Evolutionary conservation across 2,329 filamentous ascomycete species (phyloP), one percentile per base, ranked within the genome.

Genomic region (Epichloe gansuensis): DNA sequence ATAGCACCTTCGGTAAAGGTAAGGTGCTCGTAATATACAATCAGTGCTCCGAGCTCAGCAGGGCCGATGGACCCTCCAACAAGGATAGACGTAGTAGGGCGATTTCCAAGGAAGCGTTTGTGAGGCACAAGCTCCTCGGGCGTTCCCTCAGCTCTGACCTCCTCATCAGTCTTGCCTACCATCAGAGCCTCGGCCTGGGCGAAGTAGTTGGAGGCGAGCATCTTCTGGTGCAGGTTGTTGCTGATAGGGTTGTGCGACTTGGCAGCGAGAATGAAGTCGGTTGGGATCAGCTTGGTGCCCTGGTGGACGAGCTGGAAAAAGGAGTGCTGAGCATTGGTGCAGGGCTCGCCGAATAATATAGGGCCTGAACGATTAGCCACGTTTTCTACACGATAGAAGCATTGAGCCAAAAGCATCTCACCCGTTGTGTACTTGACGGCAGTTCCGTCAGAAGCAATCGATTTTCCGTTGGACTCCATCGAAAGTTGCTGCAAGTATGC

Each of bases 231-330:
- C 66, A 91, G 83, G 75, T 94, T 91, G 71, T 85, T 77, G 67
- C 89, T 83, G 58, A 95, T 84, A 52, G 91, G 91, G 81, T 98
- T 98, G 81, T 98, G 93, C 52, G 89, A 94, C 76, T 96, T 82
- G 59, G 89, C 91, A 41, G 93, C 93, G 62, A 98, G 77, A 74
- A 98, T 94, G 77, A 98, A 98, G 74, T 98, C 93, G 61, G 91
- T 86, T 15, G 93, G 93, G 67, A 98, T 97, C 65, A 98, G 84
- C 82, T 97, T 97, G 63, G 93, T 98, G 65, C 93, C 93, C 73
- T 98, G 93, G 79, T 98, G 93, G 55, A 98, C 83, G 47, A 98
- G 85, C 80, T 98, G 93, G 85, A 95, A 98, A 84, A 98, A 98
- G 56, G 93, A 97, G 81, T 98, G 93, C 77, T 98, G 93, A 45